phyloP scores from a whole-genome alignment of 768 basidiomycete genomes.

The Termitomyces sp. region DNA sequence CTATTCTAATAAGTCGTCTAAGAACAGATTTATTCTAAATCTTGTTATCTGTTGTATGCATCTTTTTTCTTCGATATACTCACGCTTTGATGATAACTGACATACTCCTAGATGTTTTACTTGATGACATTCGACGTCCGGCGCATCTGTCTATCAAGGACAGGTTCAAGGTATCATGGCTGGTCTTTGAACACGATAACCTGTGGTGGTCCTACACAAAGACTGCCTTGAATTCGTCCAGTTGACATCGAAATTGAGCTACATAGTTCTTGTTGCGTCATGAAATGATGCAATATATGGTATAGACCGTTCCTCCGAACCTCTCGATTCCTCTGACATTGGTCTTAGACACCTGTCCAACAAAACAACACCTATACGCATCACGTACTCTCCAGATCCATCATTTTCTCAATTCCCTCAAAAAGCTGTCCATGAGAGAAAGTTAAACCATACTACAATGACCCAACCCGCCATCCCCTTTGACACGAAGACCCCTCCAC shows the following conservation, averaged over 20 bases:
- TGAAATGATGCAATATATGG: not conserved
- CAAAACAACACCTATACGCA: too few relatives aligned
- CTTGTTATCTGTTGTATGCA: not conserved
- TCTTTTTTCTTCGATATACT: not conserved
- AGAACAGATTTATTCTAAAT: not conserved
- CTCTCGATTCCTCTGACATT: not conserved
- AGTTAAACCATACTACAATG: not conserved
- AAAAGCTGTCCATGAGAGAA: not conserved
- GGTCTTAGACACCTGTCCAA: not conserved
- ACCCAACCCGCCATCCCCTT: slow-evolving; percentile 1
- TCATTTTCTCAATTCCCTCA: too few relatives aligned
- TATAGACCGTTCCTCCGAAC: not conserved
- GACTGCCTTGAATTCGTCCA: not conserved
- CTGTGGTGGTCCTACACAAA: not conserved
- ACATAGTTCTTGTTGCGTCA: not conserved
- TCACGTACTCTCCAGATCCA: too few relatives aligned
- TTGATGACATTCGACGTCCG: not conserved
- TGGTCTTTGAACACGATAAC: not conserved
- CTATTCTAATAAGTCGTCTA: not conserved
- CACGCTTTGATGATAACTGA: not conserved
- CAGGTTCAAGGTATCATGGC: not conserved
- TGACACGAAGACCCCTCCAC: slow-evolving; percentile 6
- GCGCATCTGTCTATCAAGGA: not conserved
- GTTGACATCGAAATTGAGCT: not conserved
- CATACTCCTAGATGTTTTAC: not conserved